Evolutionary conservation across 2,329 filamentous ascomycete genomes (phyloP).

Genomic region (Cephalotrichum gorgonifer): DNA sequence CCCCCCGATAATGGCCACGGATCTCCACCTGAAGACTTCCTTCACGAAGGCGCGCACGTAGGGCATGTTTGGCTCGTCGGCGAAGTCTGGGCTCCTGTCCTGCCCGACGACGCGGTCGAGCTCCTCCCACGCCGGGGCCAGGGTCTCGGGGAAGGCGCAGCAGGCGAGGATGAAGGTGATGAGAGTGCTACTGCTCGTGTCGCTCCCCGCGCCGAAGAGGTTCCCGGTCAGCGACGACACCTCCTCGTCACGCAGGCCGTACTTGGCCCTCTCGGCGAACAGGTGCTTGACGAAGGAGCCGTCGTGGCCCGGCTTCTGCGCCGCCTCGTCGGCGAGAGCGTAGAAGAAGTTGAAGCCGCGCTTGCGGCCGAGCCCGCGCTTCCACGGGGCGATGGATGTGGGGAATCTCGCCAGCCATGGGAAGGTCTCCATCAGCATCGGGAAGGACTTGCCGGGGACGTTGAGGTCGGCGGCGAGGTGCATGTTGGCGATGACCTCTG

Average conservation of each 20-base stretch:
- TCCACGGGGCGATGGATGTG: conserved; percentile 37
- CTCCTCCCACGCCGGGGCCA: conserved; percentile 35
- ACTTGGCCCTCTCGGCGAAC: conserved; percentile 34
- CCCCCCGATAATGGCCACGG: conserved; percentile 38
- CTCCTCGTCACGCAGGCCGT: conserved; percentile 31
- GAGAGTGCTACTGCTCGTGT: conserved; percentile 13
- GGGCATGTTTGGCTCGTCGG: conserved; percentile 36
- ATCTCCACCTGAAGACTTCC: conserved; percentile 45
- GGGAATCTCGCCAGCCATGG: conserved; percentile 36
- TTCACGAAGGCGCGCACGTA: conserved; percentile 45
- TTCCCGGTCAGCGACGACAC: conserved; percentile 36
- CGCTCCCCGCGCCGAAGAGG: conserved; percentile 24
- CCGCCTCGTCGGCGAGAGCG: conserved; percentile 37
- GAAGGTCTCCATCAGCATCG: conserved; percentile 47
- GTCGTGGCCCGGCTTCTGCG: conserved; percentile 15
- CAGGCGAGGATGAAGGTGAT: conserved; percentile 39
- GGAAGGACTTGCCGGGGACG: conserved; percentile 41
- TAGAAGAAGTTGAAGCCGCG: conserved; percentile 40
- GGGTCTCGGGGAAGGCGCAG: conserved; percentile 34
- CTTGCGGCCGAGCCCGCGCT: conserved; percentile 34
- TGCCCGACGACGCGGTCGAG: conserved; percentile 39
- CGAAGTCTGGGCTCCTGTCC: conserved; percentile 32
- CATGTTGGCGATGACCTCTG: conserved; percentile 48
- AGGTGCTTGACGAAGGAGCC: conserved; percentile 34
- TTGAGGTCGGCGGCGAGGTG: conserved; percentile 46